These are phyloP conservation scores for Candida hungchunana DNA, from an alignment of 805 yeast genomes.

Conservation along the genomic window DNA sequence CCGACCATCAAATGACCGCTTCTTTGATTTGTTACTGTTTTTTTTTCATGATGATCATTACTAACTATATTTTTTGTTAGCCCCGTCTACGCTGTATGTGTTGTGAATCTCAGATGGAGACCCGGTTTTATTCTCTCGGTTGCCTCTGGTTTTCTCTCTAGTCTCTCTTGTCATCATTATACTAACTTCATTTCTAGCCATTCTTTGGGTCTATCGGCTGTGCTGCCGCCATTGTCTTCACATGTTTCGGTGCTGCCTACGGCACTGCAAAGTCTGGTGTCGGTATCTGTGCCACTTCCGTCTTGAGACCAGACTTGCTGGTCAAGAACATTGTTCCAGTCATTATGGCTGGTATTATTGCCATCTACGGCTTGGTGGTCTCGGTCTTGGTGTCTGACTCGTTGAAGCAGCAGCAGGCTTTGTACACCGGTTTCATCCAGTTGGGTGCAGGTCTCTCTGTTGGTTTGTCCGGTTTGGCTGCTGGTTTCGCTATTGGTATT, in stretches of 20 bases:
- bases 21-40: too few relatives aligned
- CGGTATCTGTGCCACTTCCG: slow-evolving; percentile 98
- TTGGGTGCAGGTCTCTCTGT: slow-evolving; percentile 97
- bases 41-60: not conserved
- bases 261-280: slow-evolving; percentile 99
- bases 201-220: slow-evolving; percentile 99
- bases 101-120: too few relatives aligned
- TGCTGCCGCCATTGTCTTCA: slow-evolving; percentile 98
- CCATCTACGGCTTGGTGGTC: slow-evolving; percentile 96
- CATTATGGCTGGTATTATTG: slow-evolving; percentile 99
- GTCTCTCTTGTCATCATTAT: too few relatives aligned
- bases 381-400: slow-evolving; percentile 91
- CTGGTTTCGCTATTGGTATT: slow-evolving; percentile 98
- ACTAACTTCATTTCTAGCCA: slow-evolving; percentile 40
- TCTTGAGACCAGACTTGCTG: slow-evolving; percentile 92
- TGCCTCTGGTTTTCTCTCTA: too few relatives aligned
- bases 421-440: slow-evolving; percentile 96
- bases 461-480: slow-evolving; percentile 95
- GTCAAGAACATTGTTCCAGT: slow-evolving; percentile 95
- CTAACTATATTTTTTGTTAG: slow-evolving; percentile 24
- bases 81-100: slow-evolving; percentile 65
- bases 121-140: too few relatives aligned
- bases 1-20: too few relatives aligned
- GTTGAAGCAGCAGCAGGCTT: slow-evolving; percentile 83
- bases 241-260: slow-evolving; percentile 98